A percentile compares a stretch with the other conserved stretches of the same genome.
phyloP scores from a whole-genome alignment of 306 rosid species.

The Vigna mungo region DNA sequence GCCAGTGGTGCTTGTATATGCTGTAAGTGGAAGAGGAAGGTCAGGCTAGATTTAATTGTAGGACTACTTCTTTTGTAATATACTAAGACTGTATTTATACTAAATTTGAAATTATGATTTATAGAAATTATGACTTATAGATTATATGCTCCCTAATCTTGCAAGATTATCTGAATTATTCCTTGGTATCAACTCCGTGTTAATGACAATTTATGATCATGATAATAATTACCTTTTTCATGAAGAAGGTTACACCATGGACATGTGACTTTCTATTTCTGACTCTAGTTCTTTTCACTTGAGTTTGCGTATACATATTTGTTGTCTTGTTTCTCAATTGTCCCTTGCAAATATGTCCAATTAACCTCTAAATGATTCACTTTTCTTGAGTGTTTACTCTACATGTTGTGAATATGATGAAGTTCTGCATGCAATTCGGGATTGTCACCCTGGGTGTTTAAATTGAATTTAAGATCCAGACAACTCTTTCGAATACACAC shows the following conservation, averaged over 20 bases:
- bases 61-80: conserved; percentile 13
- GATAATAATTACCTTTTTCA: background rate
- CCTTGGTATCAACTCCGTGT: background rate
- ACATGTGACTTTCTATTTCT: conserved; percentile 14
- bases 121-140: conserved; percentile 8
- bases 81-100: conserved; percentile 6
- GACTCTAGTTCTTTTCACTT: conserved; percentile 1
- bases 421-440: background rate
- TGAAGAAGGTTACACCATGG: background rate
- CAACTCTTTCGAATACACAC: conserved; percentile 11
- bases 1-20: conserved; percentile 31
- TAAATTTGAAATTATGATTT: conserved; percentile 11
- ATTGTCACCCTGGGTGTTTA: background rate
- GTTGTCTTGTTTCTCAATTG: conserved; percentile 1
- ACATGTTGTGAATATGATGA: background rate
- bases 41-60: conserved; percentile 33
- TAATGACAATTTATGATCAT: background rate
- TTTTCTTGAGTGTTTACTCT: background rate
- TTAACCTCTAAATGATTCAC: conserved; percentile 3
- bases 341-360: background rate
- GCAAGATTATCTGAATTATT: conserved; percentile 1
- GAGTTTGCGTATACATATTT: background rate
- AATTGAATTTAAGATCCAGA: conserved; percentile 14
- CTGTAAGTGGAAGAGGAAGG: conserved; percentile 40
- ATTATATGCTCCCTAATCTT: conserved; percentile 7